Base-by-base conservation (phyloP, 2,329 filamentous ascomycete species). In the Aspergillus melleus region DNA sequence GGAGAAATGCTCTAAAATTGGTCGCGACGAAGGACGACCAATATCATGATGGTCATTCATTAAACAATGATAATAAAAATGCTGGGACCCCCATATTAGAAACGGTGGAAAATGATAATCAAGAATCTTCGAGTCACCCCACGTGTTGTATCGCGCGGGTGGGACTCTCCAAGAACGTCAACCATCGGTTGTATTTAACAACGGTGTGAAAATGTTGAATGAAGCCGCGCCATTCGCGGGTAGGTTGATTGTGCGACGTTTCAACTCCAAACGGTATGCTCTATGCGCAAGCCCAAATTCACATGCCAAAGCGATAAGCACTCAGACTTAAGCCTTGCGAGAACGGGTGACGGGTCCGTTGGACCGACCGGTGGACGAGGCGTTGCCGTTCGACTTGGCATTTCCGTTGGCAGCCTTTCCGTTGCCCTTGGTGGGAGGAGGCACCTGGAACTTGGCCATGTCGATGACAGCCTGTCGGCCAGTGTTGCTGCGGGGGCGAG, bases 401-500 rank as follows among this genome's bases (percentile, higher is more conserved):
- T 56, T 57, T 46, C 57, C 57, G 46, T 59, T 74, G 62, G 64
- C 59, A 49, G 68, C 61, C 52, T 65, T 57, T 44, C 57, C 57
- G 32, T 59, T 59, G 46, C 44, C 44, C 19, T 47, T 47, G 44
- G 64, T 60, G 47, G 71, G 69, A 32, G 75, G 71, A 16, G 84
- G 84, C 61, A 88, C 79, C 72, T 90, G 84, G 72, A 89, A 85
- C 72, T 88, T 85, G 75, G 91, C 90, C 81, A 93, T 92, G 76
- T 96, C 92, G 69, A 94, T 90, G 54, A 95, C 80, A 60, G 88
- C 87, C 83, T 94, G 95, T 79, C 91, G 93, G 72, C 91, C 90
- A 70, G 89, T 92, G 71, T 80, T 80, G 68, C 77, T 74, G 64
- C 75, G 77, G 60, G 75, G 78, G 36, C 79, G 76, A 57, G 76